Percentiles rank a stretch among this genome's conserved stretches.
phyloP scores from a whole-genome alignment of 2,329 filamentous ascomycete genomes.

The Paraphaeosphaeria sporulosa region DNA sequence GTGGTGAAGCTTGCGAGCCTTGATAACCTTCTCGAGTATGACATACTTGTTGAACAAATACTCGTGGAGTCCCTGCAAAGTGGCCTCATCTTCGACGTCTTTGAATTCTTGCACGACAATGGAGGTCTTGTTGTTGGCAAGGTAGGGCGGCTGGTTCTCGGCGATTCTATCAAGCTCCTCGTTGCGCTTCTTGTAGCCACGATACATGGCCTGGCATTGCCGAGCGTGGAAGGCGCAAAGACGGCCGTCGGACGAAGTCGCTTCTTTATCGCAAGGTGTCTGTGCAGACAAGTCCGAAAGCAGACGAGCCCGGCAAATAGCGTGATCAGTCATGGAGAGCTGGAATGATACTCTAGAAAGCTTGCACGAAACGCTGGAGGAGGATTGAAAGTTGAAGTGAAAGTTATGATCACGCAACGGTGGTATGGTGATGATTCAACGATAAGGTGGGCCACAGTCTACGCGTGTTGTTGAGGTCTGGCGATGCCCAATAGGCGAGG shows the following conservation, averaged over 20 bases:
- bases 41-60: slow-evolving; percentile 51
- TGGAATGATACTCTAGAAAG: neutral
- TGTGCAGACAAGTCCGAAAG: slow-evolving; percentile 32
- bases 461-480: neutral
- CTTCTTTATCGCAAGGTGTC: slow-evolving; percentile 31
- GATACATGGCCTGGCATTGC: slow-evolving; percentile 51
- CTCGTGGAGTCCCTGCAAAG: slow-evolving; percentile 50
- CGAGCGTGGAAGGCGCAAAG: slow-evolving; percentile 34
- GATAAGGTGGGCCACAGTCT: neutral
- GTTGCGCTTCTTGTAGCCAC: slow-evolving; percentile 60
- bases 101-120: slow-evolving; percentile 53
- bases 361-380: neutral
- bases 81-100: slow-evolving; percentile 47
- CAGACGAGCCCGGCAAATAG: slow-evolving; percentile 29
- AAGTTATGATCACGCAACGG: neutral
- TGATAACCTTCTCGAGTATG: slow-evolving; percentile 52
- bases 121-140: slow-evolving; percentile 44
- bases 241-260: slow-evolving; percentile 32
- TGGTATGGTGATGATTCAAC: neutral
- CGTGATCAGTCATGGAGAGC: slow-evolving; percentile 13
- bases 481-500: neutral
- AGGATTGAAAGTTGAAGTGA: neutral
- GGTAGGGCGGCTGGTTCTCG: slow-evolving; percentile 47
- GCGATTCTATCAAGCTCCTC: slow-evolving; percentile 51
- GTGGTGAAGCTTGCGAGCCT: slow-evolving; percentile 53